Base-by-base conservation (phyloP, 306 rosid species). In the Styphnolobium japonicum region DNA sequence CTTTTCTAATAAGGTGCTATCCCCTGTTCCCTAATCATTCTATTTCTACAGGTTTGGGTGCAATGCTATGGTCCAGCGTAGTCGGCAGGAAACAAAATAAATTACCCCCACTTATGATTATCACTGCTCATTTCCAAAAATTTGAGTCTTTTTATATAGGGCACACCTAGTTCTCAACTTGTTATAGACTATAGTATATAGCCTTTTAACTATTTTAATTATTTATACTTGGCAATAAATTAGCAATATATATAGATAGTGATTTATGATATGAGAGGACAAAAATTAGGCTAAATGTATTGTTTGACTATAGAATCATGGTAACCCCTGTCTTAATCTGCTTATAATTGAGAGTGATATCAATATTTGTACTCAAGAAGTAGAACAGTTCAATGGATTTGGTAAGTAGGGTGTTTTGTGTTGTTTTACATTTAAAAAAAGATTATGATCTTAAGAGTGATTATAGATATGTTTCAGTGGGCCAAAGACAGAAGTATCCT, bases 281-380 rank as follows among this genome's bases (percentile, higher is more conserved):
- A 56, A 58, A 60, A 22, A 22, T 12, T 31, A 43, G 16, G 53
- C 58, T 71, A 53, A 74, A 21, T 43, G n/a, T 16, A 60, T 14
- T 33, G 60, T 74, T 78, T 81, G 72, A 85, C 48, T 25, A 19
- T 16, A 42, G n/a, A 62, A 67, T 21, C 19, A 60, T 21, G 39
- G 53, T 78, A 33, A 14, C 23, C 42, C 6, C 62, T 29, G 71
- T 75, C 83, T 25, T 65, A 71, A 70, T 74, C 79, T 69, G 11
- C 16, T 15, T 67, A 36, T 67, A 51, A 64, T 43, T 61, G 15
- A 76, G 40, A 69, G 49, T 18, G 33, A 9, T 8, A 29, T 43
- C 19, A 60, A 63, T 57, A 57, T 18, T 9, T 48, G 16, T 62
- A 45, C 22, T 31, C 36, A 58, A 45, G 34, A 61, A 46, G 65